Conservation (phyloP, 371 early-diverging fungal genomes). For the Mucor mucedo region DNA sequence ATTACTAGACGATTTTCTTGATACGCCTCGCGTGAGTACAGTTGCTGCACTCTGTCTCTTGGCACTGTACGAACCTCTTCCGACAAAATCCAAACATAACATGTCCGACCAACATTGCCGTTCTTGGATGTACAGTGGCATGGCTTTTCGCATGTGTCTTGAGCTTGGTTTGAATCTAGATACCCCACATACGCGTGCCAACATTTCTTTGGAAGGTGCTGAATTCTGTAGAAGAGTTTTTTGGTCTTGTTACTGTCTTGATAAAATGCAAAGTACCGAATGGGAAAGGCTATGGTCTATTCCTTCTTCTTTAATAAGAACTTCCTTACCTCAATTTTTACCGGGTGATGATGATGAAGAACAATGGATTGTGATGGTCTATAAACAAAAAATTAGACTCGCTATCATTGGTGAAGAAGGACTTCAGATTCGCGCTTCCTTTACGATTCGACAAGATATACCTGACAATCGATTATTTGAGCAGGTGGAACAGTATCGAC, state of each 20-base stretch:
- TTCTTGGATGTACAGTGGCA: conserved; percentile 40
- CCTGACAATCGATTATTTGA: background rate
- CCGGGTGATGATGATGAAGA: conserved; percentile 31
- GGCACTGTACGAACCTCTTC: conserved; percentile 37
- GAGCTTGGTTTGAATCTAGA: conserved; percentile 38
- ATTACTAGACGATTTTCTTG: conserved; percentile 43
- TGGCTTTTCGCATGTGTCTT: conserved; percentile 55
- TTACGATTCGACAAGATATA: background rate
- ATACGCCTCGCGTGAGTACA: conserved; percentile 42
- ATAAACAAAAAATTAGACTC: conserved; percentile 14
- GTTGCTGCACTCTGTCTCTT: conserved; percentile 41
- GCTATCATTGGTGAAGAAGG: conserved; percentile 25
- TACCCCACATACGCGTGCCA: conserved; percentile 6
- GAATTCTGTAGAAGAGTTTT: conserved; percentile 35
- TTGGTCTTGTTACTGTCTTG: conserved; percentile 38
- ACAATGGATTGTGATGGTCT: conserved; percentile 2
- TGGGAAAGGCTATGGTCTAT: conserved; percentile 32
- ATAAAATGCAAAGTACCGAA: conserved; percentile 31
- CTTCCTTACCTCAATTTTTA: conserved; percentile 15
- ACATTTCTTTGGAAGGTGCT: conserved; percentile 14
- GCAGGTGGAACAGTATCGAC: conserved; percentile 1
- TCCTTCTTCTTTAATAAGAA: conserved; percentile 11
- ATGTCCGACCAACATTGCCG: conserved; percentile 30
- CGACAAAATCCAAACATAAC: conserved; percentile 8
- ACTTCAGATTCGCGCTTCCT: conserved; percentile 18